phyloP scores from a whole-genome alignment of 2,329 filamentous ascomycete genomes.

The Pyrenochaeta sp. region DNA sequence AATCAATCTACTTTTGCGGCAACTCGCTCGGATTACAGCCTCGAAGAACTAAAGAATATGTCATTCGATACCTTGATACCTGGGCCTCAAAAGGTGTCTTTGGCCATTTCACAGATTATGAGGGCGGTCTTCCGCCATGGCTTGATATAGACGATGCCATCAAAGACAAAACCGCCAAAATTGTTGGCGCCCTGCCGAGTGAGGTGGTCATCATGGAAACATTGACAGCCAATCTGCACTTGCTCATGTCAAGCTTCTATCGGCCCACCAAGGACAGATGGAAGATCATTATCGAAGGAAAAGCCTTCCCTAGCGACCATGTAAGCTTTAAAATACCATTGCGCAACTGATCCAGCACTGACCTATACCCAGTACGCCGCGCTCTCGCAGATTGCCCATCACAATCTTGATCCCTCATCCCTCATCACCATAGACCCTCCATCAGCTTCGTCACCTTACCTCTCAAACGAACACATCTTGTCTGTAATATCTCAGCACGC shows the following conservation, averaged over 20 bases:
- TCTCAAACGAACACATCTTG: constrained; percentile 76
- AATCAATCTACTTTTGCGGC: constrained; percentile 82
- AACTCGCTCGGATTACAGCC: constrained; percentile 91
- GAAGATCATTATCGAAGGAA: constrained; percentile 89
- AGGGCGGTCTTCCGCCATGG: constrained; percentile 75
- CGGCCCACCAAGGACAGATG: constrained; percentile 68
- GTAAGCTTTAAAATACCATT: constrained; percentile 49
- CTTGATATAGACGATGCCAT: constrained; percentile 80
- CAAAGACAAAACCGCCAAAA: constrained; percentile 70
- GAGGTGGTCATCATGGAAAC: constrained; percentile 92
- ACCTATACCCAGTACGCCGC: constrained; percentile 71
- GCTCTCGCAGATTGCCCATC: constrained; percentile 79
- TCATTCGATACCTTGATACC: constrained; percentile 77
- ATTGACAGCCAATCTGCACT: constrained; percentile 80
- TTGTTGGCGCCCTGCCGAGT: constrained; percentile 74
- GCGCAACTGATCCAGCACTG: not conserved
- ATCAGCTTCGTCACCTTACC: constrained; percentile 57
- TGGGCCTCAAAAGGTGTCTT: constrained; percentile 87
- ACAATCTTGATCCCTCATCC: constrained; percentile 68
- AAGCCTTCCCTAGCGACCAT: constrained; percentile 88
- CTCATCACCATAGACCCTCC: constrained; percentile 78
- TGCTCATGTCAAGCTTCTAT: constrained; percentile 87
- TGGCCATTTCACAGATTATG: constrained; percentile 77
- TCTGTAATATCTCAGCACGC: constrained; percentile 77
- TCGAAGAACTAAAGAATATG: constrained; percentile 67